Evolutionary conservation across 345 rosid genomes (phyloP).

Genomic region (Brassica juncea): DNA sequence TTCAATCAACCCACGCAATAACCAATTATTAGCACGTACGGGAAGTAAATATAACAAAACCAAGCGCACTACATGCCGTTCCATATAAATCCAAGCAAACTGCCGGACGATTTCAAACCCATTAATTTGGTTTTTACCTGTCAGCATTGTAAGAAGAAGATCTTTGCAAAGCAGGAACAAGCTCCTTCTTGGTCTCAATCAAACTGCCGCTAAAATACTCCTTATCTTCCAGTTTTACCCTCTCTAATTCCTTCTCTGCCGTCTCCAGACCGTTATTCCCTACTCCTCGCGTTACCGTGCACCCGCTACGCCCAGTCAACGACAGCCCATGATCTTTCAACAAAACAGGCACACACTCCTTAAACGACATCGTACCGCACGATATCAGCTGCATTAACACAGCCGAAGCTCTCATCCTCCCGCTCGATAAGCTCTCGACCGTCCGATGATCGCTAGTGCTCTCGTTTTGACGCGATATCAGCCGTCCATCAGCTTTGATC

Average conservation of each 20-base stretch:
- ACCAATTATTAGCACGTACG: conserved; percentile 32
- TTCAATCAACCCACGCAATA: conserved; percentile 28
- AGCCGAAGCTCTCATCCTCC: conserved; percentile 71
- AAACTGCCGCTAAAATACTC: conserved; percentile 93
- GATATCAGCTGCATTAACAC: conserved; percentile 92
- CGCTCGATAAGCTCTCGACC: conserved; percentile 53
- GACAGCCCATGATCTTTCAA: conserved; percentile 65
- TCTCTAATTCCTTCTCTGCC: conserved; percentile 38
- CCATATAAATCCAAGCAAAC: background rate
- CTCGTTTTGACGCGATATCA: conserved; percentile 40
- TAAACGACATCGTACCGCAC: conserved; percentile 86
- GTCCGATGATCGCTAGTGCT: conserved; percentile 46
- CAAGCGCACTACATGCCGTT: conserved; percentile 26
- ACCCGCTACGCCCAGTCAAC: conserved; percentile 48
- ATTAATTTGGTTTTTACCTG: conserved; percentile 45
- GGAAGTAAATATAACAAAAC: background rate
- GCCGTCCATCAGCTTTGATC: conserved; percentile 79
- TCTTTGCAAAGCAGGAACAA: conserved; percentile 61
- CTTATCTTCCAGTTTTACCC: conserved; percentile 75
- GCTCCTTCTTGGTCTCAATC: conserved; percentile 68
- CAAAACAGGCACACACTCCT: conserved; percentile 62
- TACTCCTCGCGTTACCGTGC: conserved; percentile 55
- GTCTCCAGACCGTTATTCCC: conserved; percentile 20
- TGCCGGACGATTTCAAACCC: conserved; percentile 9
- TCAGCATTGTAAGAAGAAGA: conserved; percentile 83